phyloP scores from a whole-genome alignment of 176 grass and related monocot genomes.

The Triticum aestivum region DNA sequence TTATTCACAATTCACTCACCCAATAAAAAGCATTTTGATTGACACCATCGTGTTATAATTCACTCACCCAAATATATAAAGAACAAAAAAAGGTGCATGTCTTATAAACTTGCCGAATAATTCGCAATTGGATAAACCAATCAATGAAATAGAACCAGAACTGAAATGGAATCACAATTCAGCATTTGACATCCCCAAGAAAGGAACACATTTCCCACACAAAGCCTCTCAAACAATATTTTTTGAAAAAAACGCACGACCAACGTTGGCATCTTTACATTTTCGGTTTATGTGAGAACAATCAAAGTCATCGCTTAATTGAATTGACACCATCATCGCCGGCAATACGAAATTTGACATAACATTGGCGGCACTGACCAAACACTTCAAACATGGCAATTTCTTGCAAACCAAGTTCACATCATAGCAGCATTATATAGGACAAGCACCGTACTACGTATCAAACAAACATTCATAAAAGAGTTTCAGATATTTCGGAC shows the following conservation, averaged over 20 bases:
- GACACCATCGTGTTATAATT: not conserved
- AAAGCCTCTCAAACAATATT: not conserved
- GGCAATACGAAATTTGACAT: not conserved
- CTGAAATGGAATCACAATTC: not conserved
- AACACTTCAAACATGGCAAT: not conserved
- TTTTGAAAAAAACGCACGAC: not conserved
- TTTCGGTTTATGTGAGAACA: not conserved
- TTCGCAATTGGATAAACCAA: not conserved
- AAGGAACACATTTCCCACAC: not conserved
- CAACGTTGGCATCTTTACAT: not conserved
- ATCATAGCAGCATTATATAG: not conserved
- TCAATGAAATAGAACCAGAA: not conserved
- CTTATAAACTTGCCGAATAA: not conserved
- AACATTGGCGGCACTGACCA: not conserved
- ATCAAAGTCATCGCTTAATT: not conserved
- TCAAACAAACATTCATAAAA: not conserved
- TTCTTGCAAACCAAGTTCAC: not conserved
- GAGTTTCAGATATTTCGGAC: conserved; percentile 20
- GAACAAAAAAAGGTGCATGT: not conserved
- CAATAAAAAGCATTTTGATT: not conserved
- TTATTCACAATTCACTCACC: not conserved
- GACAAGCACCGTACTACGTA: not conserved
- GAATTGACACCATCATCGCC: not conserved
- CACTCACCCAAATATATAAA: not conserved
- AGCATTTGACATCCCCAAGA: not conserved